Base-by-base conservation (phyloP, 1,284 basidiomycete species). In the Ustilago bromivora region DNA sequence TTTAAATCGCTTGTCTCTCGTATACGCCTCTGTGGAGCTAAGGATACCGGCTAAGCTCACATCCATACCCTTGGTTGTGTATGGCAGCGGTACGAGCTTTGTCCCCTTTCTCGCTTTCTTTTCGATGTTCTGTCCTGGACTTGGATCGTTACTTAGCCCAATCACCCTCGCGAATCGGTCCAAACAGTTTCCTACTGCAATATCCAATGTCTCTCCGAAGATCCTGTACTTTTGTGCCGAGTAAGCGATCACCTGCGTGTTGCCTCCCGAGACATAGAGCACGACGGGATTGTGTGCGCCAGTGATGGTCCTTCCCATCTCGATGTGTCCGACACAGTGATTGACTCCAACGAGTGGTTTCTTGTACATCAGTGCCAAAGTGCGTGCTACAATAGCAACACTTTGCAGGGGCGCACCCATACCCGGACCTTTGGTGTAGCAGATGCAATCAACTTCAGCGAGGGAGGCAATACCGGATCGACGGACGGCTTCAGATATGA, bases 41-140 rank as follows among this genome's bases (percentile, higher is more conserved):
- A 99, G 88, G 65, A 99, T 93, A 1, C 97, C 97, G 4, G 95
- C 96, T 61, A 99, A 89, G 76, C 94, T 94, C 71, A 99, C 89
- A 86, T 99, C 97, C 97, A 99, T 99, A 19, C 97, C 97, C 87
- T 99, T 99, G 0, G 96, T 99, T 0, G 96, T 90, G 86, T 99
- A 99, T 6, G 97, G 96, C 56, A 99, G 88, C 0, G 92, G 88
- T 0, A 98, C 86, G 1, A 99, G 88, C 40, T 92, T 90, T 79
- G 69, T 79, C 2, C 83, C 95, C 94, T 91, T 92, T 87, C 94
- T 96, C 0, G 97, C 96, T 85, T 94, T 92, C 85, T 94, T 92
- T 86, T 99, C 97, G 77, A 99, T 99, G 83, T 99, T 99, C 84
- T 95, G 96, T n/a, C 97, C 97, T 0, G 97, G 97, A 83, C 91